Evolutionary conservation across 2,329 filamentous ascomycete genomes (phyloP).

Genomic region (Nothopassalora personata): DNA sequence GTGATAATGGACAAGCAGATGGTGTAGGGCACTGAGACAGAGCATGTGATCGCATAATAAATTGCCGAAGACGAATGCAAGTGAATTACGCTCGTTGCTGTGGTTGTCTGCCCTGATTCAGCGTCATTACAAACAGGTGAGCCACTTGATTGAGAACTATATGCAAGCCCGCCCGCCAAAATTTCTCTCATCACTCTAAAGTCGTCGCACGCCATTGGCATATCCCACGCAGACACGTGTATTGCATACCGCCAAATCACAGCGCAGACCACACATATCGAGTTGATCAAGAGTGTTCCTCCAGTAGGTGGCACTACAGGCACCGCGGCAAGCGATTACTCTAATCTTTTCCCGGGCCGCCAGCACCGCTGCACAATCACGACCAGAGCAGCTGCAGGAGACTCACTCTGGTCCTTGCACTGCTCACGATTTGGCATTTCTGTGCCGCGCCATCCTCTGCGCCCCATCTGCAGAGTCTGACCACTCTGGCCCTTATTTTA

Average conservation of each 20-base stretch:
- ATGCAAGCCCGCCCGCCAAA: not conserved
- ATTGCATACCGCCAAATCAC: not conserved
- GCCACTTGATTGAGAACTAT: not conserved
- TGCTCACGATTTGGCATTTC: not conserved
- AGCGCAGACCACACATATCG: not conserved
- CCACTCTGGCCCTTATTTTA: not conserved
- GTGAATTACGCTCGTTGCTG: not conserved
- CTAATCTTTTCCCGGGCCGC: not conserved
- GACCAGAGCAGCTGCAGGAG: not conserved
- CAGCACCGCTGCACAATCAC: conserved; percentile 1
- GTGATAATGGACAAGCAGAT: not conserved
- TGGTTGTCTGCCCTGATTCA: not conserved
- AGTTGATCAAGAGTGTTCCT: not conserved
- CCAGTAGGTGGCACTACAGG: not conserved
- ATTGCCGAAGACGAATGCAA: not conserved
- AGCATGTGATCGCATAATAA: not conserved
- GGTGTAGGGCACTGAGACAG: not conserved
- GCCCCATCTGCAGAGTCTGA: not conserved
- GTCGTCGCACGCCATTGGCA: not conserved
- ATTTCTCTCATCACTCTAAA: not conserved
- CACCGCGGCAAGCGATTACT: not conserved
- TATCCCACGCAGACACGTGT: not conserved
- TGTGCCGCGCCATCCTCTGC: not conserved
- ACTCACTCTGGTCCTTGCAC: conserved; percentile 1
- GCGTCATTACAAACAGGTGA: not conserved